Base-by-base conservation (phyloP, 768 basidiomycete species). In the Candolleomyces eurysporus region DNA sequence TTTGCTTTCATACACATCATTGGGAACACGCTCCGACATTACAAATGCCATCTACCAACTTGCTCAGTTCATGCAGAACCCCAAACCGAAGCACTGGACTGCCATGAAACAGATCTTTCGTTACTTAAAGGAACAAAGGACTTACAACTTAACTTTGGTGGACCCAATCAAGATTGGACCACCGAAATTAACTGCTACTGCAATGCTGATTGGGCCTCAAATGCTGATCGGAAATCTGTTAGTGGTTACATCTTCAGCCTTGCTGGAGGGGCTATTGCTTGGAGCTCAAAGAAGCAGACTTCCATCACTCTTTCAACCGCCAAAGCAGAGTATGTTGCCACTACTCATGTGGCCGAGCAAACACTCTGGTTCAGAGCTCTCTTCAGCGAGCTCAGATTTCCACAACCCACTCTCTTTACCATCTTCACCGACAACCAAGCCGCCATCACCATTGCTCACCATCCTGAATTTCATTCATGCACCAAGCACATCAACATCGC, bases 271-370 rank as follows among this genome's bases (percentile, higher is more conserved):
- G 68, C 73, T 2, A 69, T 84, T 5, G 64, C 66, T 8, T 83
- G 82, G 82, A 65, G 65, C 4, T 73, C 74, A 71, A 65, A 67
- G 62, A 68, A 69, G 46, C 68, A 69, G 48, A 58, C 39, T 9
- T 55, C 61, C 14, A 59, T 68, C 9, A 67, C 79, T 0, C 62
- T 72, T 0, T 83, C 78, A 0, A 76, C 78, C 0, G 73, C 72
- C 1, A 78, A 83, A 63, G 77, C 79, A 1, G 81, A 83, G 66
- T 82, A 79, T 62, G n/a, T n/a, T n/a, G n/a, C n/a, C n/a, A n/a
- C n/a, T n/a, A n/a, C n/a, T n/a, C n/a, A n/a, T n/a, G n/a, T 74
- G 7, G 60, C 70, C 3, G 65, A 68, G 45, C 64, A 71, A 62
- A 67, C 61, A 2, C 32, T 72, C 8, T 72, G 69, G 69, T 57